Percentiles rank a stretch among this genome's conserved stretches.
These are phyloP conservation scores for Ploettnerulaceae sp. DNA, from an alignment of 2,329 filamentous ascomycete genomes.

Conservation along the genomic window DNA sequence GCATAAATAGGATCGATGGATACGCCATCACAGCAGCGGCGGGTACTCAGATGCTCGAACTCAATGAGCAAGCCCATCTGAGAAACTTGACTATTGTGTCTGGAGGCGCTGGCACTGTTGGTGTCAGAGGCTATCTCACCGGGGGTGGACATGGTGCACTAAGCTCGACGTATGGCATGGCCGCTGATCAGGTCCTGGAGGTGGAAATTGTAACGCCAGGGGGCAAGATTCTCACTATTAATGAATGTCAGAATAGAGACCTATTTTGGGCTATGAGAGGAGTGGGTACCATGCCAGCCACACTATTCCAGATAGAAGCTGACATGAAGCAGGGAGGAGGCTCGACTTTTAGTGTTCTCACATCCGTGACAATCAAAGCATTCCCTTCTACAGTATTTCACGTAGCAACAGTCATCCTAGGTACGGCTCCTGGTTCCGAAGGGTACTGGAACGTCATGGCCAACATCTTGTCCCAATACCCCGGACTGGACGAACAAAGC, in stretches of 20 bases:
- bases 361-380: constrained; percentile 51
- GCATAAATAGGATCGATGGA: constrained; percentile 39
- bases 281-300: constrained; percentile 34
- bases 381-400: constrained; percentile 37
- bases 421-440: constrained; percentile 32
- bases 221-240: constrained; percentile 47
- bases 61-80: constrained; percentile 42
- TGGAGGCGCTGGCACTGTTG: constrained; percentile 51
- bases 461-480: constrained; percentile 43
- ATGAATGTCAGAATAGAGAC: constrained; percentile 49
- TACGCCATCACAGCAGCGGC: constrained; percentile 49
- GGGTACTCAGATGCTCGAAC: constrained; percentile 47
- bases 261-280: constrained; percentile 62
- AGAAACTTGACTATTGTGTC: constrained; percentile 48
- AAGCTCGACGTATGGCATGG: constrained; percentile 51
- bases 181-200: constrained; percentile 56
- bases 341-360: constrained; percentile 56
- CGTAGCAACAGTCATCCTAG: constrained; percentile 32
- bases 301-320: background rate
- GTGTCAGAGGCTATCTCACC: constrained; percentile 55
- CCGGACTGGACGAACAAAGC: constrained; percentile 45
- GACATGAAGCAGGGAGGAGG: constrained; percentile 46
- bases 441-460: constrained; percentile 44
- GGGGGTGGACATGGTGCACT: constrained; percentile 57
- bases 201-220: constrained; percentile 50